These are phyloP conservation scores for Cystofilobasidium capitatum DNA, from an alignment of 768 basidiomycete species.

Conservation along the genomic window DNA sequence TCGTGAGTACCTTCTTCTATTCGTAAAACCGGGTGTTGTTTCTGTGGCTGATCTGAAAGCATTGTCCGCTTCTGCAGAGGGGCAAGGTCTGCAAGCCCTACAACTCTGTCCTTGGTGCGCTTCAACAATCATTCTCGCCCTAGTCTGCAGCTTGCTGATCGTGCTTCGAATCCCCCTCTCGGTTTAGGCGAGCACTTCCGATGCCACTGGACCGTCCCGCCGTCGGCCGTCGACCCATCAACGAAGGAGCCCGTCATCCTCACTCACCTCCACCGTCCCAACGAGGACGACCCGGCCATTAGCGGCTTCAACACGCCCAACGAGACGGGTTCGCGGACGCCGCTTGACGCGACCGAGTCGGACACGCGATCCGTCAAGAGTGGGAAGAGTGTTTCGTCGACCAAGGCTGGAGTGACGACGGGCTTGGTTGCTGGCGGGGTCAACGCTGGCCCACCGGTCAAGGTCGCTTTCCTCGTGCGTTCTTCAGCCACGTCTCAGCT, in stretches of 20 bases:
- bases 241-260: slow-evolving; percentile 37
- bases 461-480: slow-evolving; percentile 58
- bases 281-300: slow-evolving; percentile 33
- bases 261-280: slow-evolving; percentile 38
- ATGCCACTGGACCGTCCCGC: slow-evolving; percentile 40
- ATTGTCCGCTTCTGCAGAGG: slow-evolving; percentile 45
- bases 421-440: neutral
- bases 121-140: neutral
- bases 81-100: slow-evolving; percentile 85
- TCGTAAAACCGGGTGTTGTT: neutral
- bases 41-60: neutral
- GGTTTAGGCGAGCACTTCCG: slow-evolving; percentile 41
- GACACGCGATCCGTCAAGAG: slow-evolving; percentile 2
- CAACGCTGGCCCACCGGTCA: slow-evolving; percentile 37
- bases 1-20: slow-evolving; percentile 34
- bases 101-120: slow-evolving; percentile 39
- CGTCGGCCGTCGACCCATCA: slow-evolving; percentile 35
- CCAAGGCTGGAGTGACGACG: neutral
- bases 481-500: neutral
- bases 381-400: slow-evolving; percentile 1
- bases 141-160: neutral
- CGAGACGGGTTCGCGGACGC: neutral
- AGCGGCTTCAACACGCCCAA: slow-evolving; percentile 19
- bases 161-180: neutral
- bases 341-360: slow-evolving; percentile 6